Evolutionary conservation across 176 grass and related monocot species (phyloP), one percentile per base, ranked within the genome.

Genomic region (Eremochloa ophiuroides): DNA sequence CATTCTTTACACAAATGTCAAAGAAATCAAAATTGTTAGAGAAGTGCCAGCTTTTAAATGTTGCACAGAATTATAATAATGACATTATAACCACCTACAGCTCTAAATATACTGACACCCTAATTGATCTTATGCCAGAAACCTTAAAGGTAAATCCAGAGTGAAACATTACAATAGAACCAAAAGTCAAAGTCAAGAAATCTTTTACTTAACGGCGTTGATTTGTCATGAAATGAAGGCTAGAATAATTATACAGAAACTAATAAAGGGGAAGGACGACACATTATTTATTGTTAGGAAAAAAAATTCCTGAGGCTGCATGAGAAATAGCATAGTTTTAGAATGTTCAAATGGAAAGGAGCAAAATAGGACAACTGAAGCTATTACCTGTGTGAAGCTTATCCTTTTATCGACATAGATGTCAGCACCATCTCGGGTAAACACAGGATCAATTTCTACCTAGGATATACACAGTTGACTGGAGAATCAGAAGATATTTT

Each of bases 381-480:
- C 23, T 61, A 87, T 76, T 88, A 81, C 93, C 92, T 98, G 84
- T 75, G 92, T 98, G 78, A 98, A 94, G 82, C 81, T 91, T 93
- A 98, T 94, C 43, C 63, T 83, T 63, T 87, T 79, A 33, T 94
- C 90, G 10, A 98, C 90, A 79, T 98, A 86, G 27, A 98, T 81
- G 53, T 98, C 92, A 86, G 92, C 71, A 82, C 95, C 95, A 87
- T 98, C 95, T 89, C 92, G 86, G 51, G 60, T 47, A 87, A 93
- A 98, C 62, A 94, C 53, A 7, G 88, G 90, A 71, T 98, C 95
- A 80, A 82, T 89, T 80, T 65, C 90, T 79, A 98, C 92, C 95
- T 98, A 87, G 3, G 15, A 67, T n/a, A 89, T 67, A 48, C 40
- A 83, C 61, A 44, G 58, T 81, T 80, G 31, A 62, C 31, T 39